Evolutionary conservation across 148 eudicot species (phyloP), one percentile per base, ranked within the genome.

Genomic region (Fagopyrum tataricum): DNA sequence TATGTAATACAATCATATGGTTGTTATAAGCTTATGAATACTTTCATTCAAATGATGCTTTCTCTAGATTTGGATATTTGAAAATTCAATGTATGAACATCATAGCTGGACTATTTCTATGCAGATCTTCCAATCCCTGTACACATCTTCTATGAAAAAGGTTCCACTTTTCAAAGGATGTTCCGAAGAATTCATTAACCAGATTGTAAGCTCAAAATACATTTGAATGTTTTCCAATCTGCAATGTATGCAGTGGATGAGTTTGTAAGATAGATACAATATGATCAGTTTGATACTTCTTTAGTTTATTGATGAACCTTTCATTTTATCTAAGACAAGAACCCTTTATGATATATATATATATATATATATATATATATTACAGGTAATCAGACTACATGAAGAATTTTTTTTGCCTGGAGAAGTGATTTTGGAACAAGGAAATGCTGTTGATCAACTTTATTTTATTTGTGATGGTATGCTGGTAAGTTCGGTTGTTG

Each of bases 381-480:
- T 85, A 23, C 85, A 94, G 98, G 93, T 89, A 49, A 92, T 78
- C 71, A 84, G 83, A 79, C 87, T 96, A 18, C 90, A 83, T 52
- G 99, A 96, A 76, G 99, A 96, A 77, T 96, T 90, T 85, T 96
- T 96, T 48, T 90, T 90, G 23, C 99, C 99, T 12, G 99, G 96
- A 72, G 97, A 96, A 89, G 85, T 96, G 39, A 89, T 92, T 78
- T 74, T 92, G 82, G 99, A 92, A 81, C 92, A 85, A 70, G 99
- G 96, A 78, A 82, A 84, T 77, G 96, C 84, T 12, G 99, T 92
- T 37, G 99, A 96, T 81, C 99, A 96, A 78, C 88, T 96, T 48
- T 96, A 96, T 82, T 84, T 96, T 64, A 87, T 96, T 15, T 90
- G 97, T 76, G 84, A 96, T 41, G 97, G 99, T 74, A 66, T 71